These are phyloP conservation scores for Diutina scorzettiae DNA, from an alignment of 1,139 yeast genomes.

Conservation along the genomic window DNA sequence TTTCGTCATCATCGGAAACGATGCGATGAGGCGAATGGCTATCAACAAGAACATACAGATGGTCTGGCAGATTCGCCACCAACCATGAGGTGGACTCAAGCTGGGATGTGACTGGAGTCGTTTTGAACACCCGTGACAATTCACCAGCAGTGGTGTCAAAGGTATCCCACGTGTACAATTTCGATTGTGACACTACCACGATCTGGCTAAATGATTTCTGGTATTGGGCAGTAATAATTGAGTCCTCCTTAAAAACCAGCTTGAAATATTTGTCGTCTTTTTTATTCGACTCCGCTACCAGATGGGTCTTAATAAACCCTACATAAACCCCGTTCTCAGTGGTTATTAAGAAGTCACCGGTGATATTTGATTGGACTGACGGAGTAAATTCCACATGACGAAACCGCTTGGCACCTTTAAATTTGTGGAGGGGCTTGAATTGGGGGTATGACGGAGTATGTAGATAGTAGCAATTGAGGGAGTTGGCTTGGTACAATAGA, in stretches of 20 bases:
- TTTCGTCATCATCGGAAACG: background rate
- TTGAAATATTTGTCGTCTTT: conserved; percentile 3
- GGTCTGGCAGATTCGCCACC: background rate
- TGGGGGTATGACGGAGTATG: background rate
- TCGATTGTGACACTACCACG: background rate
- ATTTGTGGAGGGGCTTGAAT: conserved; percentile 1
- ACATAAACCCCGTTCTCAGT: background rate
- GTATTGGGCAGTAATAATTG: background rate
- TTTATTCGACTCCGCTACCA: background rate
- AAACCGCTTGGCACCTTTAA: background rate
- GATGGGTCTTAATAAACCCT: background rate
- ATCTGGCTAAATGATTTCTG: background rate
- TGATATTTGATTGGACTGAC: background rate
- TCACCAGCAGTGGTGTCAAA: background rate
- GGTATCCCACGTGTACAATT: background rate
- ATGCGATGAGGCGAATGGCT: background rate
- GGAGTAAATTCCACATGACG: background rate
- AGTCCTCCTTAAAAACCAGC: background rate
- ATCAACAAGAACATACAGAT: background rate
- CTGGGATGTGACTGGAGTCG: background rate
- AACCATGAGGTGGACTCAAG: background rate
- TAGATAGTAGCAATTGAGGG: background rate
- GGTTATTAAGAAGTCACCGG: background rate
- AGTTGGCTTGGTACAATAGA: background rate
- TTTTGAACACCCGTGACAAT: background rate